Percentiles rank a stretch among this genome's conserved stretches.
Conservation (phyloP, 371 early-diverging fungal species). For the Syncephalis fuscata region DNA sequence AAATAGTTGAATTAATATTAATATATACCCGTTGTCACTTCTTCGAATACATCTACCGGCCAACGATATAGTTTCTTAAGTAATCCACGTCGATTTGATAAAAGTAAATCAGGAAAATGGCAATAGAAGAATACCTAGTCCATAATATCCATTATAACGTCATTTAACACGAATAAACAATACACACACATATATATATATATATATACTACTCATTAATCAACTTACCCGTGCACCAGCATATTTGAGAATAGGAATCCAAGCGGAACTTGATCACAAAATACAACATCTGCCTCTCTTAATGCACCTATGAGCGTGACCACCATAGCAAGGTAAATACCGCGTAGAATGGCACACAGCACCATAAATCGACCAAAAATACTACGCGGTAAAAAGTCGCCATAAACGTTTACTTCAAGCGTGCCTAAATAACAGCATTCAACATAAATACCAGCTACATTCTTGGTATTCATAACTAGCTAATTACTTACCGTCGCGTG, state of each 20-base stretch:
- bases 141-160: too few species aligned
- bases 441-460: not conserved
- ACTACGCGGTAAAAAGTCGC: constrained; percentile 39
- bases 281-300: too few species aligned
- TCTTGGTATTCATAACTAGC: not conserved
- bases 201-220: too few species aligned
- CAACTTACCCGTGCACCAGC: constrained; percentile 36
- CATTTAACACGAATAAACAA: too few species aligned
- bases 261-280: constrained; percentile 27
- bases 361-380: constrained; percentile 55
- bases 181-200: not conserved
- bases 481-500: constrained; percentile 69
- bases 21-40: constrained; percentile 50
- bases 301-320: too few species aligned
- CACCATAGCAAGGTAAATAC: constrained; percentile 34
- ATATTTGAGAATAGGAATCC: constrained; percentile 61
- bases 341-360: constrained; percentile 67
- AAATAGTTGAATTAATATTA: not conserved
- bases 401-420: constrained; percentile 57
- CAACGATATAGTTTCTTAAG: constrained; percentile 60
- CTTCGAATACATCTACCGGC: constrained; percentile 74
- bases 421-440: constrained; percentile 27
- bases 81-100: constrained; percentile 39
- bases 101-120: constrained; percentile 87
- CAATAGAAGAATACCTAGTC: constrained; percentile 83